Conservation (phyloP, 192 early-diverging fungal genomes). For the Spinellus fusiger region DNA sequence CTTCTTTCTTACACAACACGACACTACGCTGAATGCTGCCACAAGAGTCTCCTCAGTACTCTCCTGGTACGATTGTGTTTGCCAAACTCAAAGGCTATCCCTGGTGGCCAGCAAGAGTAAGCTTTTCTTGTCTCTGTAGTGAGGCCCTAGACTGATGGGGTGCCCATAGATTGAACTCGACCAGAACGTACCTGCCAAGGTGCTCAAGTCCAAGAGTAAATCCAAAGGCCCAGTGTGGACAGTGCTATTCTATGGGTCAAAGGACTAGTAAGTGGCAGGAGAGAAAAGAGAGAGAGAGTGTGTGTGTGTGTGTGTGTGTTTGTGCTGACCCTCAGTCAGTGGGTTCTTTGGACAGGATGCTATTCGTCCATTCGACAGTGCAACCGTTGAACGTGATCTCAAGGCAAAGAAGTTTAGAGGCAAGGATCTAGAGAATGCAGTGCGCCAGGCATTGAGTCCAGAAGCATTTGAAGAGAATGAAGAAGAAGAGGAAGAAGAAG, state of each 20-base stretch:
- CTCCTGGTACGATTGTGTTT: conserved; percentile 48
- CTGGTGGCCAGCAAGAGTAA: conserved; percentile 61
- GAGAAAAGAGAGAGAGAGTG: no score
- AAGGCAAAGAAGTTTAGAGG: conserved; percentile 37
- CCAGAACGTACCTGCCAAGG: conserved; percentile 23
- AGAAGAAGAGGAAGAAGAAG: conserved; percentile 20
- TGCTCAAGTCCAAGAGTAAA: conserved; percentile 36
- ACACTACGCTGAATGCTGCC: neutral
- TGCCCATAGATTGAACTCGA: conserved; percentile 35
- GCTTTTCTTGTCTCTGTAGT: conserved; percentile 4
- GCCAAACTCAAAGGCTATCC: conserved; percentile 55
- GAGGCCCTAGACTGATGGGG: neutral
- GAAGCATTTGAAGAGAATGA: conserved; percentile 10
- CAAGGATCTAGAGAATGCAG: conserved; percentile 29
- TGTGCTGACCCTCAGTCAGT: conserved; percentile 6
- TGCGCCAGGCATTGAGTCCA: conserved; percentile 32
- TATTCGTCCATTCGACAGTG: conserved; percentile 30
- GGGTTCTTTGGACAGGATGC: conserved; percentile 36
- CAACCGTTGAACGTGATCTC: conserved; percentile 25
- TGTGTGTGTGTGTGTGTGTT: neutral
- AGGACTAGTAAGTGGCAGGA: conserved; percentile 37
- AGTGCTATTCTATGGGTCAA: conserved; percentile 38
- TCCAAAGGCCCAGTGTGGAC: conserved; percentile 29
- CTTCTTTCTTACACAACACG: neutral
- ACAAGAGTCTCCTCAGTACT: conserved; percentile 26